Base-by-base conservation (phyloP, 2,329 filamentous ascomycete species). In the Pezizomycotina sp. region DNA sequence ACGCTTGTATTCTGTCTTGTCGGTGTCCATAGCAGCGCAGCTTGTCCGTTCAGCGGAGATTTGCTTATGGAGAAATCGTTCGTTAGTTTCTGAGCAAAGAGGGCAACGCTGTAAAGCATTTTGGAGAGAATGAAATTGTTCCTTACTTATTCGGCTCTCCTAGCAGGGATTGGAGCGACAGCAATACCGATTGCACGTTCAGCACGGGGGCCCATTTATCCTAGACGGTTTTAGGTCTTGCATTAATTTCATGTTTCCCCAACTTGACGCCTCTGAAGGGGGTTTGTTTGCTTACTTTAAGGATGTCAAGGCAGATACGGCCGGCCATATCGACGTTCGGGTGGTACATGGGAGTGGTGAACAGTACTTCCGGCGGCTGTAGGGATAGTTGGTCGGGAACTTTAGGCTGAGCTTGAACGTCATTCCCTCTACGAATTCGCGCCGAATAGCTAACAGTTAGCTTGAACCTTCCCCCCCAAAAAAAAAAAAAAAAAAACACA, bases 121-220 rank as follows among this genome's bases (percentile, higher is more conserved):
- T 19, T 53, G 53, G 35, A 34, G 36, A 27, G 34, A 6, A 4
- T 16, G 34, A 13, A 26, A n/a, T n/a, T 28, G 22, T 3, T 5
- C 62, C 79, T 59, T 63, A 95, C 89, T 98, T 98, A 63, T 98
- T 98, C 22, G 89, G 89, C 61, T 98, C 89, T 16, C 86, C 89
- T 20, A 98, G 68, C 54, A 98, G 63, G 59, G 84, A 93, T 62
- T 98, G 89, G 59, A 98, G 61, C 51, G 86, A 95, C 52, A 98
- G 60, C 36, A 98, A 64, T 29, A 98, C 81, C 29, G 78, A 92
- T 59, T 91, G 81, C 45, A 92, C 83, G 55, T 95, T 95, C 68
- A 93, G 91, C 27, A 91, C 84, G 12, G 89, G 83, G 42, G 83
- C 92, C 89, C 89, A 98, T 64, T 93, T 93, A 60, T 95, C 89